phyloP scores from a whole-genome alignment of 2,329 filamentous ascomycete genomes.

The Cladosporium colombiae region DNA sequence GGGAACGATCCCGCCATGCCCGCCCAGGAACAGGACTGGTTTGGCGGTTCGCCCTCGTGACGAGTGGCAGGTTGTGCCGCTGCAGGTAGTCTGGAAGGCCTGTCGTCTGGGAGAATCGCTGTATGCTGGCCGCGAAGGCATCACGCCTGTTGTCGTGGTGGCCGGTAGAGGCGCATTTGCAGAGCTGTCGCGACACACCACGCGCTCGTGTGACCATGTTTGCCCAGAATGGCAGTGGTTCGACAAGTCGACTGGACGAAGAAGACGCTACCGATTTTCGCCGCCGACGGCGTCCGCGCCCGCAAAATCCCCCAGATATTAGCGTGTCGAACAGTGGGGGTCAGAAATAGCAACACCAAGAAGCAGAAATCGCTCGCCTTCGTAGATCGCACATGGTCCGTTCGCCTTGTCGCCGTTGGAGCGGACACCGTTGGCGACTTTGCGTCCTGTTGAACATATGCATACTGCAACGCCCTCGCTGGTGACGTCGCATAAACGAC shows the following conservation, averaged over 20 bases:
- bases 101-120: conserved; percentile 8
- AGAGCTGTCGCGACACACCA: neutral
- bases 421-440: neutral
- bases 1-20: neutral
- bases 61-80: conserved; percentile 9
- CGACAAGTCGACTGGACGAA: neutral
- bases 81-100: neutral
- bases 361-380: neutral
- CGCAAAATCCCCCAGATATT: conserved; percentile 18
- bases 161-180: conserved; percentile 5
- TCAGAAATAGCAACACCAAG: conserved; percentile 8
- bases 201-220: conserved; percentile 12
- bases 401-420: neutral
- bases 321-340: conserved; percentile 10
- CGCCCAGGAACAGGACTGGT: conserved; percentile 19
- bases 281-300: conserved; percentile 5
- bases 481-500: neutral
- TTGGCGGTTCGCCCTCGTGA: conserved; percentile 12
- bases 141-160: conserved; percentile 7
- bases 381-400: conserved; percentile 9
- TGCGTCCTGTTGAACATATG: neutral
- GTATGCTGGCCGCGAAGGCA: neutral
- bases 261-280: conserved; percentile 4
- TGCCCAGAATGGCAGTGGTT: conserved; percentile 3
- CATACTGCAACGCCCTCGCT: neutral